Evolutionary conservation across 1,284 basidiomycete species (phyloP).

Genomic region (Malassezia arunalokei): DNA sequence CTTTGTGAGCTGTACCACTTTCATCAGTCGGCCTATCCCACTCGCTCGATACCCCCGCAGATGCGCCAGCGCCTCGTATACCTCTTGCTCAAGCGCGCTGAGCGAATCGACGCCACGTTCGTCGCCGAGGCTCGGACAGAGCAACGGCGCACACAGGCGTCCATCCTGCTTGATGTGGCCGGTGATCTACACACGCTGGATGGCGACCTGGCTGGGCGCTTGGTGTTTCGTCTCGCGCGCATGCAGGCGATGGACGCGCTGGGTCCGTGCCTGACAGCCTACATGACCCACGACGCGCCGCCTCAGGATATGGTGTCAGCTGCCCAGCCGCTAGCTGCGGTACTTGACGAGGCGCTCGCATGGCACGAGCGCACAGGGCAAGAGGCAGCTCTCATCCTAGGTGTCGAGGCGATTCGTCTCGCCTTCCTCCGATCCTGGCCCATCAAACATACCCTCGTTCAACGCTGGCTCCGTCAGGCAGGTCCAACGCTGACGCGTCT

Average conservation of each 20-base stretch:
- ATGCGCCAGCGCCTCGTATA: conserved; percentile 8
- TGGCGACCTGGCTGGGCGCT: conserved; percentile 7
- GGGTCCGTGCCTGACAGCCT: not conserved
- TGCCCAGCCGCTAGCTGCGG: conserved; percentile 8
- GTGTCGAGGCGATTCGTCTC: not conserved
- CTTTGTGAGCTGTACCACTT: not conserved
- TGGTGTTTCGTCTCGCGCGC: conserved; percentile 9
- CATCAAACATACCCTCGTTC: conserved; percentile 1
- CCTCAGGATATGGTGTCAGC: not conserved
- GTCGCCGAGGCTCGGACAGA: not conserved
- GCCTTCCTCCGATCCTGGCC: not conserved
- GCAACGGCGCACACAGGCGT: not conserved
- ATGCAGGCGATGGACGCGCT: not conserved
- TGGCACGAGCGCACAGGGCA: not conserved
- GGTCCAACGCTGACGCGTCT: not conserved
- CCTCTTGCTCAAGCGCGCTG: conserved; percentile 11
- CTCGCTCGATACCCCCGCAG: not conserved
- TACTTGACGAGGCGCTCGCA: not conserved
- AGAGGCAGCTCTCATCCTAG: not conserved
- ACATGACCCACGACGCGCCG: not conserved
- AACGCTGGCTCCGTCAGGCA: not conserved
- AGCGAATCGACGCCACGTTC: not conserved
- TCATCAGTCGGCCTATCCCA: not conserved
- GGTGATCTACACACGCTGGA: not conserved
- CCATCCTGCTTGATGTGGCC: not conserved